Percentiles rank a stretch among this genome's conserved stretches.
phyloP scores from a whole-genome alignment of 1,139 yeast species.

The Insectozyma bohioensis region DNA sequence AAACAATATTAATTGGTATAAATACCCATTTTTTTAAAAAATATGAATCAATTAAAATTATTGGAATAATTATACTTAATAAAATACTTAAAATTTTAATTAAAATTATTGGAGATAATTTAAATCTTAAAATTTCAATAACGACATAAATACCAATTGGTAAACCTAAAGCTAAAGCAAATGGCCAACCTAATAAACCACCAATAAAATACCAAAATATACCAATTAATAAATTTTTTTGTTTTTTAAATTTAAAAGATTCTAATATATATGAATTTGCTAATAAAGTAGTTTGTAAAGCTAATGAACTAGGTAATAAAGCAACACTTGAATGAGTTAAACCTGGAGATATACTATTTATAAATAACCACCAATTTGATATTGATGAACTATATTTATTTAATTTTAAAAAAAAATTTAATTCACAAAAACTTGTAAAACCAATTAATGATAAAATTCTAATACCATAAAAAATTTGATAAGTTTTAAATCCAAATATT shows the following conservation, averaged over 20 bases:
- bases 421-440: conserved; percentile 55
- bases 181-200: conserved; percentile 91
- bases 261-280: conserved; percentile 46
- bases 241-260: conserved; percentile 11
- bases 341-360: conserved; percentile 55
- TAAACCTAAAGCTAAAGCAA: conserved; percentile 62
- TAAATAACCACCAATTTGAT: conserved; percentile 59
- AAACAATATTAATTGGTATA: conserved; percentile 80
- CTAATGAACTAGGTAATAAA: conserved; percentile 81
- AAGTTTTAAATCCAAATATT: conserved; percentile 6
- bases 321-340: conserved; percentile 86
- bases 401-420: conserved; percentile 47
- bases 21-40: conserved; percentile 57
- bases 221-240: conserved; percentile 25
- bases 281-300: conserved; percentile 63
- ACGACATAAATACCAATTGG: conserved; percentile 52
- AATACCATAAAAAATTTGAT: conserved; percentile 47
- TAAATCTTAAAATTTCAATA: conserved; percentile 4
- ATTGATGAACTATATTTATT: conserved; percentile 34
- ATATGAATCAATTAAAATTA: conserved; percentile 58
- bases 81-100: conserved; percentile 19
- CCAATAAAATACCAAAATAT: conserved; percentile 60
- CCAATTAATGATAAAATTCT: conserved; percentile 54
- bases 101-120: conserved; percentile 15
- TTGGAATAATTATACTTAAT: conserved; percentile 30